A percentile compares a stretch with the other conserved stretches of the same genome.
Evolutionary conservation across 1,139 yeast genomes (phyloP).

Genomic region (Arxiozyma telluris): DNA sequence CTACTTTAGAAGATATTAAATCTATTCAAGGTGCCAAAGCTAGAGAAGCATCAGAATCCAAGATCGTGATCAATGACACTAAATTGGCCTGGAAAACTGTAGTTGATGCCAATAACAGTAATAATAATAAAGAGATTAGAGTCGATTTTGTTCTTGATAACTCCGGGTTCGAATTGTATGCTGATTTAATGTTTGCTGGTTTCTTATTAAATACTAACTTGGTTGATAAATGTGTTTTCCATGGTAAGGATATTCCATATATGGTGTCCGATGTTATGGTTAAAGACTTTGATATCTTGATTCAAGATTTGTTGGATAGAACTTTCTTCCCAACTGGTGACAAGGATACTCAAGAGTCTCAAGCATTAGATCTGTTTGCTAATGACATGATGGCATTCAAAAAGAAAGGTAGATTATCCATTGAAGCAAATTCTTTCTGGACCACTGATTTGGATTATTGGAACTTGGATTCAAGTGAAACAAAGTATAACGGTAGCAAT

Average conservation of each 20-base stretch:
- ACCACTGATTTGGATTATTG: constrained; percentile 68
- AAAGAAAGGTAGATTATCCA: constrained; percentile 41
- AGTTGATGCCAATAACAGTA: constrained; percentile 13
- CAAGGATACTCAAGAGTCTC: constrained; percentile 35
- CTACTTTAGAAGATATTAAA: constrained; percentile 78
- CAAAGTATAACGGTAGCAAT: constrained; percentile 47
- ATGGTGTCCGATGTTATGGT: constrained; percentile 94
- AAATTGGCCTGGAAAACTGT: constrained; percentile 54
- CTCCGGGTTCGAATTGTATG: constrained; percentile 89
- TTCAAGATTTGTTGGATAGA: constrained; percentile 49
- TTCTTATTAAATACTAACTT: constrained; percentile 67
- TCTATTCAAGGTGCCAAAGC: constrained; percentile 87
- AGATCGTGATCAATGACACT: constrained; percentile 72
- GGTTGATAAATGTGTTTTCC: constrained; percentile 58
- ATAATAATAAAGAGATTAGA: constrained; percentile 32
- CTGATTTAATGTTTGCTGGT: constrained; percentile 69
- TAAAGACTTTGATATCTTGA: constrained; percentile 57
- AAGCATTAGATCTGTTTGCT: constrained; percentile 38
- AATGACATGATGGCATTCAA: constrained; percentile 43
- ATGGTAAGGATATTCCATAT: constrained; percentile 91
- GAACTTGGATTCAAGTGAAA: constrained; percentile 47
- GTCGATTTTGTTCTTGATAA: constrained; percentile 87
- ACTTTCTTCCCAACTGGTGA: constrained; percentile 43
- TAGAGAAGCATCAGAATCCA: constrained; percentile 72
- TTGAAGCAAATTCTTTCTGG: constrained; percentile 76